These are phyloP conservation scores for Pyrus betulifolia DNA, from an alignment of 306 rosid genomes.

Conservation along the genomic window DNA sequence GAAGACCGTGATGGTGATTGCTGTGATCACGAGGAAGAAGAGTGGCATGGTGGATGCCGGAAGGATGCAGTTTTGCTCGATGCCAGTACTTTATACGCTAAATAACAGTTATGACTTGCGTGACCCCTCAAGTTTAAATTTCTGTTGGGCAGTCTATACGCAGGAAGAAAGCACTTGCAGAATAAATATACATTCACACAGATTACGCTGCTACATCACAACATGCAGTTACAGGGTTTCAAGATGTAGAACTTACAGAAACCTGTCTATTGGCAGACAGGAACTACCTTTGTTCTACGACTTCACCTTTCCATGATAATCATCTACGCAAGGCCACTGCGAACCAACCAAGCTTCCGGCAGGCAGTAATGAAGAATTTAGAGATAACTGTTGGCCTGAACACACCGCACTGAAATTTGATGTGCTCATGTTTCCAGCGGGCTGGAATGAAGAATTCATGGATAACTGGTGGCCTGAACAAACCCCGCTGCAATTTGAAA, in stretches of 20 bases:
- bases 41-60: slow-evolving; percentile 24
- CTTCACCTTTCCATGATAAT: slow-evolving; percentile 44
- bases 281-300: slow-evolving; percentile 16
- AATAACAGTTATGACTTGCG: no score
- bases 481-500: slow-evolving; percentile 18
- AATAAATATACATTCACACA: neutral
- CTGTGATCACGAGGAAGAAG: slow-evolving; percentile 13
- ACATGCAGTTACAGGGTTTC: slow-evolving; percentile 6
- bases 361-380: slow-evolving; percentile 29
- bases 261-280: slow-evolving; percentile 3
- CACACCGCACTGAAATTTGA: slow-evolving; percentile 24
- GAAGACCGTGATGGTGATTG: neutral
- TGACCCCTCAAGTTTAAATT: neutral
- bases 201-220: slow-evolving; percentile 10
- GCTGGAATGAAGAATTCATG: slow-evolving; percentile 28
- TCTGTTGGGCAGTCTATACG: neutral
- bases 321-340: slow-evolving; percentile 29
- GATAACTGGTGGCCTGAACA: slow-evolving; percentile 37
- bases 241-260: slow-evolving; percentile 9
- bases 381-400: slow-evolving; percentile 40
- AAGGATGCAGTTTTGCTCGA: neutral
- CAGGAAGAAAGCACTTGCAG: neutral
- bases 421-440: slow-evolving; percentile 22
- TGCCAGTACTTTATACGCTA: neutral
- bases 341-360: slow-evolving; percentile 31